phyloP scores from a whole-genome alignment of 345 rosid species.

The Eucalyptus regnans region DNA sequence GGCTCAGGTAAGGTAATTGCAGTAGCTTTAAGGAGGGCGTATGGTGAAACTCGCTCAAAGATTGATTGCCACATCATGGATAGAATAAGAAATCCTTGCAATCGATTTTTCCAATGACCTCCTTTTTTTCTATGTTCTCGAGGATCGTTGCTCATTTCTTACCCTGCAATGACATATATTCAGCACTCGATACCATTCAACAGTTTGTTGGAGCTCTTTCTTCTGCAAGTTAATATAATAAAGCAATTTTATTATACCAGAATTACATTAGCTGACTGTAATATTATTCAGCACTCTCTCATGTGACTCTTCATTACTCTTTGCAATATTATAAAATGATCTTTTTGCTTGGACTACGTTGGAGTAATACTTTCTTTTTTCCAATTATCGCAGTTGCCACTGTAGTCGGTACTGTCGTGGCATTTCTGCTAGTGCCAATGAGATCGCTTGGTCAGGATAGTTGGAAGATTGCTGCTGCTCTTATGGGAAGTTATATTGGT shows the following conservation, averaged over 20 bases:
- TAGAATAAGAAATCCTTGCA: neutral
- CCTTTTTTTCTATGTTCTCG: neutral
- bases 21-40: neutral
- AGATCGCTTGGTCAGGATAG: conserved; percentile 70
- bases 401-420: conserved; percentile 57
- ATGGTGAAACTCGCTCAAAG: neutral
- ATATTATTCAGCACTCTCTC: neutral
- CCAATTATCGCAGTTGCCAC: conserved; percentile 46
- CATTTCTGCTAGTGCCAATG: conserved; percentile 77
- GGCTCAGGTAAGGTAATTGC: conserved; percentile 71
- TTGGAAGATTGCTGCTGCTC: conserved; percentile 96
- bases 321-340: neutral
- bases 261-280: neutral
- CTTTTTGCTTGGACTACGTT: neutral
- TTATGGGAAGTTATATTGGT: conserved; percentile 87
- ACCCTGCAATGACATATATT: neutral
- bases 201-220: neutral
- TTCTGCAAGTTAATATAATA: neutral
- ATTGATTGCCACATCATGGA: neutral
- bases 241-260: neutral
- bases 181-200: neutral
- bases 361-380: neutral
- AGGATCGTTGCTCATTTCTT: neutral
- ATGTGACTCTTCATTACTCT: neutral
- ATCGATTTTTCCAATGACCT: neutral